Percentiles rank a stretch among this genome's conserved stretches.
phyloP scores from a whole-genome alignment of 306 rosid genomes.

The Dalbergia cultrata region DNA sequence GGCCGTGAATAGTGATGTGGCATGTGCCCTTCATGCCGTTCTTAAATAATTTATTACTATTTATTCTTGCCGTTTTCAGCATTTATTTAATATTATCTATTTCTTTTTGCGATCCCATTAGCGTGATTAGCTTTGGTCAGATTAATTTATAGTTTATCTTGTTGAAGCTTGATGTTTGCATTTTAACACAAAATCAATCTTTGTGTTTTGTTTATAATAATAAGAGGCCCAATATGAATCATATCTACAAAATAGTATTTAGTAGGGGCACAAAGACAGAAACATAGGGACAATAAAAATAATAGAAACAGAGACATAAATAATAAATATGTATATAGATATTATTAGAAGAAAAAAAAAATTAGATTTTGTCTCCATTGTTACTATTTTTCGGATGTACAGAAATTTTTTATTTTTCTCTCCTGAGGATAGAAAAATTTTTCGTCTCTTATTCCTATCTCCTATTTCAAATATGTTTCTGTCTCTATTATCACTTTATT shows the following conservation, averaged over 20 bases:
- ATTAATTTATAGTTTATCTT: not conserved
- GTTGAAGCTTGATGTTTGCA: not conserved
- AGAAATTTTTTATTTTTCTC: too few species aligned
- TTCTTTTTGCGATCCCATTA: not conserved
- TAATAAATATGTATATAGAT: too few species aligned
- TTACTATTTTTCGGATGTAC: too few species aligned
- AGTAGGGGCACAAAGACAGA: too few species aligned
- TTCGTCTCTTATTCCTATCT: too few species aligned
- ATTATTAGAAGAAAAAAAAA: too few species aligned
- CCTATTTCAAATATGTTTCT: too few species aligned
- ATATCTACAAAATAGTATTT: not conserved
- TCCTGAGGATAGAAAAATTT: too few species aligned
- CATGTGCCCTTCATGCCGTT: slow-evolving; percentile 31
- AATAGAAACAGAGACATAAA: too few species aligned
- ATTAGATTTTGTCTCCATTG: too few species aligned
- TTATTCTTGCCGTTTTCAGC: not conserved
- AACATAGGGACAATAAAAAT: too few species aligned
- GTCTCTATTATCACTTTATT: too few species aligned
- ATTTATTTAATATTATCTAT: not conserved
- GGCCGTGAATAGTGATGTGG: slow-evolving; percentile 33
- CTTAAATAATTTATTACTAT: slow-evolving; percentile 10
- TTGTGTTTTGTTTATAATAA: not conserved
- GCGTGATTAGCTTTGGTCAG: not conserved
- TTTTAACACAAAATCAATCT: not conserved
- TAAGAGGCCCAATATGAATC: not conserved